A percentile compares a stretch with the other conserved stretches of the same genome.
phyloP scores from a whole-genome alignment of 768 basidiomycete species.

The Lactarius hatsudake region DNA sequence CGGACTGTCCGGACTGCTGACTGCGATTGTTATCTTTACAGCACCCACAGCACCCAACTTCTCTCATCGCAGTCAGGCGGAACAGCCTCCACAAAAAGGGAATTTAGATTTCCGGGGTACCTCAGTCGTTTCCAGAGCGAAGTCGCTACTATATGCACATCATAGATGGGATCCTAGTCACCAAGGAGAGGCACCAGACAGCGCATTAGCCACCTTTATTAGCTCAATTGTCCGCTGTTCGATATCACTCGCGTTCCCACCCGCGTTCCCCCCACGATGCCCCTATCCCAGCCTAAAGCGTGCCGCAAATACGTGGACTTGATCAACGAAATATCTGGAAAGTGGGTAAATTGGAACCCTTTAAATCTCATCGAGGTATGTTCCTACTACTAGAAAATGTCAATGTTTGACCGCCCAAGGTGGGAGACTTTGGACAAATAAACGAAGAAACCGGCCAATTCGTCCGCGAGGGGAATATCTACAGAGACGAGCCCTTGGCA shows the following conservation, averaged over 20 bases:
- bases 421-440: constrained; percentile 16
- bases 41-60: neutral
- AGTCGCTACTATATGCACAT: neutral
- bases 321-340: constrained; percentile 14
- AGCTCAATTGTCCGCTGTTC: neutral
- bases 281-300: neutral
- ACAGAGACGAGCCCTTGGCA: constrained; percentile 19
- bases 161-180: neutral
- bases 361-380: constrained; percentile 16
- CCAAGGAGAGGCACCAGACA: neutral
- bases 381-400: neutral
- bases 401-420: constrained; percentile 4
- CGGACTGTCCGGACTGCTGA: too few relatives aligned
- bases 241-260: neutral
- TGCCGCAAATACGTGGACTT: constrained; percentile 20
- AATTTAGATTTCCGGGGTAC: neutral
- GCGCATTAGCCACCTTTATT: neutral
- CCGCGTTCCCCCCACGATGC: neutral
- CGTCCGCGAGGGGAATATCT: constrained; percentile 21
- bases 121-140: neutral
- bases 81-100: neutral
- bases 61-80: neutral
- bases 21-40: neutral
- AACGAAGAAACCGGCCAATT: constrained; percentile 16
- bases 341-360: constrained; percentile 17